Conservation (phyloP, 495 filamentous ascomycete genomes). For the Baudoinia panamericana region DNA sequence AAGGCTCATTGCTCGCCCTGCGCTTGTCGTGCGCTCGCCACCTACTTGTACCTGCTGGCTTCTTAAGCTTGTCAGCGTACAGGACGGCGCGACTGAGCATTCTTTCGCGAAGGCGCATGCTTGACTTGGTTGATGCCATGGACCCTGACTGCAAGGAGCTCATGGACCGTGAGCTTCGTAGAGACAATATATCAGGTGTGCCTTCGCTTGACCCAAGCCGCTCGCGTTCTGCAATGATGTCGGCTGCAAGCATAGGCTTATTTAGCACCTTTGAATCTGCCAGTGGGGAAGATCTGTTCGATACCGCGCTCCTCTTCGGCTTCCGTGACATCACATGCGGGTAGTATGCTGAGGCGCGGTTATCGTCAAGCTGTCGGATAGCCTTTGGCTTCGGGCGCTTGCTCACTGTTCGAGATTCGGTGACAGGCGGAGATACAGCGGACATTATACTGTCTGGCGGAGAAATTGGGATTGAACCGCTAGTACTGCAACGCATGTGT, state of each 20-base stretch:
- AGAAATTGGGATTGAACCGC: constrained; percentile 18
- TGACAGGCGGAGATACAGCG: not conserved
- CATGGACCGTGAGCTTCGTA: not conserved
- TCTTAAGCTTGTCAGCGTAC: not conserved
- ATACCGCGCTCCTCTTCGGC: constrained; percentile 3
- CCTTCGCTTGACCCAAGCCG: not conserved
- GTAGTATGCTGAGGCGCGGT: constrained; percentile 14
- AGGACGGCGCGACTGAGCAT: not conserved
- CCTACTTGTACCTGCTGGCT: not conserved
- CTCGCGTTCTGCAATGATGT: constrained; percentile 3
- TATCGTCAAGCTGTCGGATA: not conserved
- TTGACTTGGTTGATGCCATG: not conserved
- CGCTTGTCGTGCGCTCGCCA: not conserved
- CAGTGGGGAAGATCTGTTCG: no score
- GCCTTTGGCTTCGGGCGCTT: not conserved
- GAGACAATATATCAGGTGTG: not conserved
- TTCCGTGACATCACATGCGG: constrained; percentile 12
- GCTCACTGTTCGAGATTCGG: not conserved
- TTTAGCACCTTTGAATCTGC: not conserved
- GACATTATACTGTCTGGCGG: constrained; percentile 5
- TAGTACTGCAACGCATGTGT: constrained; percentile 11
- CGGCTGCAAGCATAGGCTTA: constrained; percentile 2
- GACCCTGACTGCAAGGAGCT: not conserved
- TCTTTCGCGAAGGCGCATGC: not conserved
- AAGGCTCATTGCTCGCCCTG: no score